Conservation (phyloP, 306 rosid genomes). For the Spatholobus suberectus region DNA sequence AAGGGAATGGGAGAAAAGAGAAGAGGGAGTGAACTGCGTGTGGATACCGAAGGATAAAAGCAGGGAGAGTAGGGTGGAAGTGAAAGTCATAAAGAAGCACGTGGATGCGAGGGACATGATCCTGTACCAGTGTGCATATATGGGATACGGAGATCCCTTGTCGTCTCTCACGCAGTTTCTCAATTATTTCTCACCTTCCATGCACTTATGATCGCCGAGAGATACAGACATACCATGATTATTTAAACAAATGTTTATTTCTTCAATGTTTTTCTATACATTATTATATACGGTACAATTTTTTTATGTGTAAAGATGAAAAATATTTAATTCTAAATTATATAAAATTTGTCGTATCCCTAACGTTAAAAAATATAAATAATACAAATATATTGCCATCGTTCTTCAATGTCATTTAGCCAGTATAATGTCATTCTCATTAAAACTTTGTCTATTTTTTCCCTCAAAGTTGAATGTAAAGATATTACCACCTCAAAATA, state of each 20-base stretch:
- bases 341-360: neutral
- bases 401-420: no score
- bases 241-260: neutral
- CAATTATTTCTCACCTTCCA: constrained; percentile 17
- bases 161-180: neutral
- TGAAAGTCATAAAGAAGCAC: neutral
- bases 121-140: constrained; percentile 1
- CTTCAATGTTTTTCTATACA: neutral
- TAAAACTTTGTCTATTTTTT: neutral
- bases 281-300: no score
- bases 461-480: neutral
- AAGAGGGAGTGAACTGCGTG: no score
- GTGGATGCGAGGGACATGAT: constrained; percentile 15
- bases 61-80: neutral
- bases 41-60: no score
- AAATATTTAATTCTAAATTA: neutral
- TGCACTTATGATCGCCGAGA: neutral
- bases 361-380: neutral
- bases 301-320: no score
- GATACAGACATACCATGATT: no score
- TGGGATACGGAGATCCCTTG: constrained; percentile 1
- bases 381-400: no score
- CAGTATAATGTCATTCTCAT: neutral
- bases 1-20: no score
- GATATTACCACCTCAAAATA: neutral